Evolutionary conservation across 2,329 filamentous ascomycete species (phyloP), one percentile per base, ranked within the genome.

Genomic region (Cryphonectria naterciae): DNA sequence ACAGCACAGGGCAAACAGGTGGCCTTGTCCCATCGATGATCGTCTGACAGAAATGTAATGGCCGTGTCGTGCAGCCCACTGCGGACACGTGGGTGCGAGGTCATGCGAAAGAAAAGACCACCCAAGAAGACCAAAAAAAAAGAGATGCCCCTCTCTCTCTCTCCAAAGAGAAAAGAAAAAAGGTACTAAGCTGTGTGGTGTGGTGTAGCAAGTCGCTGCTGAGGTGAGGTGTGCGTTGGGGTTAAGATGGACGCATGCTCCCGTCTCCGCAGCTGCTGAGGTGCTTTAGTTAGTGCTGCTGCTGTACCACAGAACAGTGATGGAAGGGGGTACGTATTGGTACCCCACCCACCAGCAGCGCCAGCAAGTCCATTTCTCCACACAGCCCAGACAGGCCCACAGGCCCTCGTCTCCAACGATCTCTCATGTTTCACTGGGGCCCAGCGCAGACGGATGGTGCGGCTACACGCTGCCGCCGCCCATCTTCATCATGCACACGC

Each of bases 21-120:
- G 37, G 61, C 37, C 61, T 46, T 28, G 22, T 22, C n/a, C 61
- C 11, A 22, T 46, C 25, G 37, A 32, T 46, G 22, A n/a, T 19
- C n/a, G n/a, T 64, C 61, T 19, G n/a, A 64, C 61, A 46, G 39
- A 10, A 43, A 15, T 2, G 35, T 61, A n/a, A 22, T 37, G 58
- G 58, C 32, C 58, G 61, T 43, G n/a, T 43, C n/a, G 39, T 64
- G n/a, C 37, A 64, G 39, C 41, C 46, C 58, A 39, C 58, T 37
- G 32, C 32, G 58, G 58, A 35, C 58, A 61, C 58, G 58, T 61
- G 58, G 58, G 32, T 35, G 35, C 32, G 32, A 39, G 58, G 58
- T 61, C 58, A 35, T 39, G 17, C 35, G 58, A 61, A 4, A 17
- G 28, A 19, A 19, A 8, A 19, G 54, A 15, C n/a, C 43, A 22